Base-by-base conservation (phyloP, 305 asterid genomes). In the Lippia alba region DNA sequence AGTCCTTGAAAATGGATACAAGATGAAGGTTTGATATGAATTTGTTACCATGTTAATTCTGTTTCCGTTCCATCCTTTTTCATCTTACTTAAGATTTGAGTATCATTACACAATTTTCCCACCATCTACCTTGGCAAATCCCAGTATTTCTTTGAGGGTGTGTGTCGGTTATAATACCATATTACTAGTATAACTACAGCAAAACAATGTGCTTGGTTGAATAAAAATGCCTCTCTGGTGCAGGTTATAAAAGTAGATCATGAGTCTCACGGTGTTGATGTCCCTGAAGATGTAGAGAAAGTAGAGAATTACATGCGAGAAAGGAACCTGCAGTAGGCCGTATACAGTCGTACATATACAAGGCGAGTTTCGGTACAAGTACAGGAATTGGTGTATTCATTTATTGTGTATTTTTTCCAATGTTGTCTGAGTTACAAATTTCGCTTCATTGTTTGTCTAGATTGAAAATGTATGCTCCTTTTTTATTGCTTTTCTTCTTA, bases 1-100 rank as follows among this genome's bases (percentile, higher is more conserved):
- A 80, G 96, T 94, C 78, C 97, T 91, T 61, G 97, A 94, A 81
- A 90, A 90, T 79, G 99, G 97, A 74, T 94, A 91, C 85, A 94
- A 83, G 76, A 91, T 94, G 97, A 94, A 91, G 97, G 97, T 94
- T 24, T 24, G 30, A 24, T 24, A 24, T 11, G 9, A 17, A 18
- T 11, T 51, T 40, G 12, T 41, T 34, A 56, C 48, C 44, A 36
- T 24, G 30, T 54, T 10, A 12, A 11, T 55, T 16, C 32, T 36
- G 39, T 55, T 16, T 24, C 30, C 32, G 2, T 68, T 54, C 14
- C 45, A 46, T 32, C 30, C 30, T 46, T 24, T 71, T 30, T 55
- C 30, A 12, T 34, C 34, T n/a, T n/a, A n/a, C 61, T 66, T 19
- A 60, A 5, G 54, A 1, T 15, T 19, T 8, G 65, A 8, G 30